Evolutionary conservation across 257 asterid species (phyloP), one percentile per base, ranked within the genome.

Genomic region (Nicotiana knightiana): DNA sequence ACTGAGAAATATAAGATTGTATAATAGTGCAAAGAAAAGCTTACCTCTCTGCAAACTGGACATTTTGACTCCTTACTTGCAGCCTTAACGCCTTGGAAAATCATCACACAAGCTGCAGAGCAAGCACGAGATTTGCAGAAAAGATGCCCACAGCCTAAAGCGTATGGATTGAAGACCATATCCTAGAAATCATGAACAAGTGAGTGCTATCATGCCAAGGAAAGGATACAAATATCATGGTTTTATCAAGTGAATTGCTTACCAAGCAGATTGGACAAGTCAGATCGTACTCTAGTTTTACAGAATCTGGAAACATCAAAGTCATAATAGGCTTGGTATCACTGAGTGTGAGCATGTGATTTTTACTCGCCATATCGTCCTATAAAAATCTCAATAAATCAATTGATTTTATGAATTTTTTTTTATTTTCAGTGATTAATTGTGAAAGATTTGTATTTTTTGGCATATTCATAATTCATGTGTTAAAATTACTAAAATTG

Each of bases 181-280:
- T 94, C 98, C 97, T 92, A 81, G 65, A 79, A 48, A 59, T 24
- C 26, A 53, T 35, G 13, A 65, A 77, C 37, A 71, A 68, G 54
- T 73, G n/a, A 28, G 51, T 79, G 54, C 3, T 9, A 70, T 15
- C 9, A 43, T n/a, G 17, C 70, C 71, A 73, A 53, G 26, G 18
- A 79, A 37, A 61, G 15, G 57, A 39, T 62, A 16, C 10, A 9
- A 2, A 26, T 24, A 30, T 18, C 16, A 39, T 63, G 53, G 66
- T 57, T 18, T 48, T 53, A 30, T 30, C 57, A 51, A 80, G 46
- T 75, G 71, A 80, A 35, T 65, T 81, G 3, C 89, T 86, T 87
- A 92, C 98, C 97, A 93, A 84, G 89, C 97, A 95, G 85, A 95
- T 89, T 54, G 98, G 89, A 85, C 98, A 95, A 80, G 96, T 93